Conservation (phyloP, 2,329 filamentous ascomycete species). For the Alternaria arbusti region DNA sequence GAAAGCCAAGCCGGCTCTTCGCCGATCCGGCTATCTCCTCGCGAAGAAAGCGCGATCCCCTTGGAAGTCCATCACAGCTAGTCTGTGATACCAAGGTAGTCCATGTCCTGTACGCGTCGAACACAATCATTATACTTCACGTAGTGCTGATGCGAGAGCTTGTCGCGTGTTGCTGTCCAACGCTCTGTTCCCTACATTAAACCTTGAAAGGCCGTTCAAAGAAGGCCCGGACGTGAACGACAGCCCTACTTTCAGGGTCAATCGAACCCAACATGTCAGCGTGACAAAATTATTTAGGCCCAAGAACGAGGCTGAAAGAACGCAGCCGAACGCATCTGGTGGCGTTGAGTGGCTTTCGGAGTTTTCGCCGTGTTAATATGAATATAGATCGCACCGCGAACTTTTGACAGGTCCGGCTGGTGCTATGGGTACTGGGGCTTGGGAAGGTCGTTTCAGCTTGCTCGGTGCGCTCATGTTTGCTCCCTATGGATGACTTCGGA, state of each 20-base stretch:
- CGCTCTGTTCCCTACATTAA: background rate
- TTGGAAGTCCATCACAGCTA: background rate
- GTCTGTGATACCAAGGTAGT: background rate
- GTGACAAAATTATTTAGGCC: background rate
- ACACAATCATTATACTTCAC: background rate
- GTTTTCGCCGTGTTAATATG: background rate
- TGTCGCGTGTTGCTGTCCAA: background rate
- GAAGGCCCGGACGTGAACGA: background rate
- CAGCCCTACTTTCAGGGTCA: background rate
- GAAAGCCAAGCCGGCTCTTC: background rate
- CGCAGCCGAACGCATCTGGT: background rate
- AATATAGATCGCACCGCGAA: background rate
- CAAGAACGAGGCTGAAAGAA: background rate
- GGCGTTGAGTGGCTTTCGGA: background rate
- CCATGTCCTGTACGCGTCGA: background rate
- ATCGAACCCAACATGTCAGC: background rate
- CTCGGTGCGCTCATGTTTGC: background rate
- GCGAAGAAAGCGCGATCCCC: background rate
- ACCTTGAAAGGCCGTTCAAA: background rate
- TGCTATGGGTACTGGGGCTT: background rate
- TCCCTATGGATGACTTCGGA: background rate
- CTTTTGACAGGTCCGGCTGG: background rate
- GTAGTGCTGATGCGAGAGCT: background rate
- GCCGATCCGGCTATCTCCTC: background rate
- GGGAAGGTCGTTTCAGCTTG: background rate